A percentile compares a stretch with the other conserved stretches of the same genome.
phyloP scores from a whole-genome alignment of 2,329 filamentous ascomycete species.

The Beauveria scarabaeidicola region DNA sequence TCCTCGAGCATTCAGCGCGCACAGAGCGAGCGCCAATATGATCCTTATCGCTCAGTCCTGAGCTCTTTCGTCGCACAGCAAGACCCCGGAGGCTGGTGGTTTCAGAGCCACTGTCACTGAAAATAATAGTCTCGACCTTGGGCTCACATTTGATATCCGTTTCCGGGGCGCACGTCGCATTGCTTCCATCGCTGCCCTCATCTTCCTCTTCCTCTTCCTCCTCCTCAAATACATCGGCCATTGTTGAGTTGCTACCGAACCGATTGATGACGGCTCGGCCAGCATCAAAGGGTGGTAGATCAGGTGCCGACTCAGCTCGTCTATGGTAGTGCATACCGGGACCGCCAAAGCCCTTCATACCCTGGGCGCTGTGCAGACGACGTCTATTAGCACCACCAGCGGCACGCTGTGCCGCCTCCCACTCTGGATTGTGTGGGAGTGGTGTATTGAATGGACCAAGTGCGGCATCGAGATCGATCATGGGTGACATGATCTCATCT shows the following conservation, averaged over 20 bases:
- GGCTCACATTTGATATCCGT: constrained; percentile 20
- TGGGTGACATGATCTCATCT: constrained; percentile 62
- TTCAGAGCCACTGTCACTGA: constrained; percentile 6
- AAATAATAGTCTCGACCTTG: background rate
- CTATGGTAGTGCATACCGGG: constrained; percentile 69
- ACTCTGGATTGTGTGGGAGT: constrained; percentile 51
- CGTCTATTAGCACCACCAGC: constrained; percentile 48
- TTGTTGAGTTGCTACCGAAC: constrained; percentile 60
- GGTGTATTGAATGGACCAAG: constrained; percentile 88
- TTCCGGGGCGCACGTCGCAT: constrained; percentile 33
- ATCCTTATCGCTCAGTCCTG: constrained; percentile 35
- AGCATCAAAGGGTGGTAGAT: constrained; percentile 65
- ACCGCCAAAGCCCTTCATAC: constrained; percentile 58
- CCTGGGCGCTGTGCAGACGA: constrained; percentile 68
- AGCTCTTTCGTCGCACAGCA: constrained; percentile 35
- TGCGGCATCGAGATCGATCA: constrained; percentile 92
- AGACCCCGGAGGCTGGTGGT: constrained; percentile 1
- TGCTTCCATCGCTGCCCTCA: constrained; percentile 31
- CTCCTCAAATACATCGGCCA: constrained; percentile 83
- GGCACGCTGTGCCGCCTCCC: constrained; percentile 56
- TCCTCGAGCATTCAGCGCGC: constrained; percentile 40
- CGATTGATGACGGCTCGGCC: constrained; percentile 49
- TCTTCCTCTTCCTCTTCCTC: constrained; percentile 60
- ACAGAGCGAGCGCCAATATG: constrained; percentile 21
- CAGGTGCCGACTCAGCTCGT: constrained; percentile 71